Conservation (phyloP, 306 rosid species). For the Luffa acutangula region DNA sequence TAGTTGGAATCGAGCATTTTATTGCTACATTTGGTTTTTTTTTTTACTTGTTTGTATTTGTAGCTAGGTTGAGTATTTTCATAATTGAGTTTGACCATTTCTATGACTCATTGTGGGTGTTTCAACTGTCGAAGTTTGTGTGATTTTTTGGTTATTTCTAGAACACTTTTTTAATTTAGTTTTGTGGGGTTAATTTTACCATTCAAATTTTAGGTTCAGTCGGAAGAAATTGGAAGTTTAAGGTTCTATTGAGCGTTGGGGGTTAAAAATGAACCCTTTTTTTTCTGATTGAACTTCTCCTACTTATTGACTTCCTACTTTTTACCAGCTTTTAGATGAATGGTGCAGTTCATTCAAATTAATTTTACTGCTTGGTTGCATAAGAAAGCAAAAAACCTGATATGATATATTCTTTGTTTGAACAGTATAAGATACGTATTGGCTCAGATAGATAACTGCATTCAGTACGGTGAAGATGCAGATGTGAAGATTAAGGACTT, state of each 20-base stretch:
- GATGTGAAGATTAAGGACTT: constrained; percentile 61
- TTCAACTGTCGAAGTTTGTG: neutral
- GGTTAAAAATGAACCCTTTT: too few species aligned
- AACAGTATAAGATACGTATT: constrained; percentile 47
- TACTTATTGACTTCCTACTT: neutral
- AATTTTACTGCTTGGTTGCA: neutral
- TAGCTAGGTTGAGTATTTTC: neutral
- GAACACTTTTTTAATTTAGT: neutral
- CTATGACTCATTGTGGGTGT: neutral
- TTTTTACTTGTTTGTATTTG: neutral
- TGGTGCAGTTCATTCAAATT: neutral
- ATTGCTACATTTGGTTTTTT: neutral
- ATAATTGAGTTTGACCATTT: neutral
- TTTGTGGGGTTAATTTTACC: neutral
- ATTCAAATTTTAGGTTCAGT: neutral
- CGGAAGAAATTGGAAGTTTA: too few species aligned
- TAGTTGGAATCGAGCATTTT: neutral
- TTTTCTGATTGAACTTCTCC: neutral
- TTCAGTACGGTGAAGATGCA: constrained; percentile 68
- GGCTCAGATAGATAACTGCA: constrained; percentile 52
- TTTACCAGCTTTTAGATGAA: neutral
- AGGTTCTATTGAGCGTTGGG: too few species aligned
- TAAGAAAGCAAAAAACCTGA: neutral
- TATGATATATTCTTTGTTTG: neutral
- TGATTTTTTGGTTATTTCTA: neutral